Base-by-base conservation (phyloP, 2,329 filamentous ascomycete genomes). In the Pseudogymnoascus sp. region DNA sequence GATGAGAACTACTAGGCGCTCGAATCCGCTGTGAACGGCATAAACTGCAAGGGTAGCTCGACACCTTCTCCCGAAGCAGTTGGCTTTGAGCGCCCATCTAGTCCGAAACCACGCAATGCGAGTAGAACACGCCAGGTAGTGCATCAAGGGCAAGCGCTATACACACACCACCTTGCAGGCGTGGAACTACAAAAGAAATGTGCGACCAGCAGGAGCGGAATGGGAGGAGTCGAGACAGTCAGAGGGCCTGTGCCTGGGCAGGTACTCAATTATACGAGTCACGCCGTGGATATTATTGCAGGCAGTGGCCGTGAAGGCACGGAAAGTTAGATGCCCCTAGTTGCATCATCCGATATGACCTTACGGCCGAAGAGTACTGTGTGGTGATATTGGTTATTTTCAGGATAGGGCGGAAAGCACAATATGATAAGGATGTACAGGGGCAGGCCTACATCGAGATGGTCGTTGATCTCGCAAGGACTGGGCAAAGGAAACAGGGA, bases 21-120 rank as follows among this genome's bases (percentile, higher is more conserved):
- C 5, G 40, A 40, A 19, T 40, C 33, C 33, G 59, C 59, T n/a
- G 59, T 60, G 37, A 60, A 40, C 7, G 33, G 33, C 5, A 37
- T 38, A 26, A n/a, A 37, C 14, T 19, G 14, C 24, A 60, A 38
- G 26, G 14, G 31, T 38, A 60, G n/a, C 59, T 37, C 24, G 5
- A 19, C 43, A n/a, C 60, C 37, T 7, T 28, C 40, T 5, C 41
- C 28, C 22, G 60, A 41, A 19, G 35, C 31, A 6, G 11, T 19
- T 38, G 33, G 14, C 6, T 33, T 56, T 43, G 14, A 62, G n/a
- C 24, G 62, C 28, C 60, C 62, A 28, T 40, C 26, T 2, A 26
- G 35, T 33, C 43, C 62, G 3, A 62, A 64, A 31, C 59, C 62
- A 22, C 59, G 40, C 7, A 64, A 43, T 64, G 59, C 59, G 19